A percentile compares a stretch with the other conserved stretches of the same genome.
phyloP scores from a whole-genome alignment of 192 early-diverging fungal genomes.

The Phycomyces nitens region DNA sequence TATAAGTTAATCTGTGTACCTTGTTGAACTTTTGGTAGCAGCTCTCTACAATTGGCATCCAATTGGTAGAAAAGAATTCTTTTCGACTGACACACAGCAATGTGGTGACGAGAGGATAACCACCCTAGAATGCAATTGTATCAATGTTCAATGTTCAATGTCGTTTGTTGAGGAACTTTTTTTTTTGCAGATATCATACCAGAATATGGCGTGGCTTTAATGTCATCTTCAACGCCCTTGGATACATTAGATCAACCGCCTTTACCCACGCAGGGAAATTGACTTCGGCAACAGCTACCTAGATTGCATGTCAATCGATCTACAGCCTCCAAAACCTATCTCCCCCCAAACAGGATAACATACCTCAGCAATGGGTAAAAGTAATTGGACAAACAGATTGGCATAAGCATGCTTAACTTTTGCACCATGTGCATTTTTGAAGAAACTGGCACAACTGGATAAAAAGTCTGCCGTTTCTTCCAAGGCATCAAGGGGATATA shows the following conservation, averaged over 20 bases:
- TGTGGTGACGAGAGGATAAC: conserved; percentile 82
- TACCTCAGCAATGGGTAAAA: conserved; percentile 85
- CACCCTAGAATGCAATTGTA: conserved; percentile 47
- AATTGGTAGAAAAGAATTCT: conserved; percentile 85
- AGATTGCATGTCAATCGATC: background rate
- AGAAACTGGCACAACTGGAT: conserved; percentile 84
- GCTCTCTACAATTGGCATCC: conserved; percentile 62
- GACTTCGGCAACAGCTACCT: conserved; percentile 89
- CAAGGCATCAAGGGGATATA: conserved; percentile 89
- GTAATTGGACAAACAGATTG: conserved; percentile 83
- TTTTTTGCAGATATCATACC: conserved; percentile 25
- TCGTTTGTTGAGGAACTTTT: background rate
- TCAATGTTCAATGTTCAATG: background rate
- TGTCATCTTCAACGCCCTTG: conserved; percentile 87
- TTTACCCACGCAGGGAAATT: conserved; percentile 92
- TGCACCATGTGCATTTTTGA: conserved; percentile 73
- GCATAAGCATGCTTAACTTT: conserved; percentile 90
- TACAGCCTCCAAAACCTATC: no score
- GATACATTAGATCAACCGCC: conserved; percentile 86
- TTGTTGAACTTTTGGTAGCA: conserved; percentile 65
- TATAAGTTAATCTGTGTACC: conserved; percentile 21
- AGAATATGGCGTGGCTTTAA: conserved; percentile 77
- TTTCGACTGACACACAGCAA: conserved; percentile 86
- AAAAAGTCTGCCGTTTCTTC: conserved; percentile 96
- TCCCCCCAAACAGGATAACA: conserved; percentile 4